Percentiles rank a stretch among this genome's conserved stretches.
Conservation (phyloP, 2,329 filamentous ascomycete species). For the Aureobasidium sp. region DNA sequence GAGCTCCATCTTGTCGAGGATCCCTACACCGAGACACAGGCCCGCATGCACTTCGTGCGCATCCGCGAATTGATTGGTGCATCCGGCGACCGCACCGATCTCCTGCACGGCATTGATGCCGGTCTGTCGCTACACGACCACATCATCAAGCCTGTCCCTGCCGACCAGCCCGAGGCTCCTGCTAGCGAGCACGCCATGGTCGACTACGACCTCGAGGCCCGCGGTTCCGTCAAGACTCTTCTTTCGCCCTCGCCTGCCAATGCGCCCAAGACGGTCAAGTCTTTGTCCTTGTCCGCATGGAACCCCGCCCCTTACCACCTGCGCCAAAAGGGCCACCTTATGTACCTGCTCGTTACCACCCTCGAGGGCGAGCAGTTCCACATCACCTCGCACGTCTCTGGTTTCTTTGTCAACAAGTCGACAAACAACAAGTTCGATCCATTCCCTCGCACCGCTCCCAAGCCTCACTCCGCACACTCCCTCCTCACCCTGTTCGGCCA, state of each 20-base stretch:
- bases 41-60: constrained; percentile 85
- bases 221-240: constrained; percentile 62
- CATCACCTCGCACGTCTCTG: constrained; percentile 86
- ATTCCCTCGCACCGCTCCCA: constrained; percentile 68
- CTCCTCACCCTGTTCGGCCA: constrained; percentile 70
- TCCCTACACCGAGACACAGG: constrained; percentile 97
- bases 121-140: constrained; percentile 83
- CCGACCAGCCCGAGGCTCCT: constrained; percentile 22
- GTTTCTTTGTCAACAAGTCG: constrained; percentile 96
- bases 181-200: constrained; percentile 41
- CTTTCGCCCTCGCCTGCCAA: constrained; percentile 59
- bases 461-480: constrained; percentile 75
- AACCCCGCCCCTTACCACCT: constrained; percentile 92
- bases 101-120: constrained; percentile 75
- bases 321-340: constrained; percentile 81
- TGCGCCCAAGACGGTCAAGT: constrained; percentile 84
- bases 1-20: constrained; percentile 82
- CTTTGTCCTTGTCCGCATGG: constrained; percentile 83
- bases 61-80: constrained; percentile 91
- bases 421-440: constrained; percentile 95
- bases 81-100: constrained; percentile 79
- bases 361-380: constrained; percentile 93
- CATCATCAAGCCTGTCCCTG: constrained; percentile 36
- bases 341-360: constrained; percentile 83
- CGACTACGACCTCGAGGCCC: constrained; percentile 70